A percentile compares a stretch with the other conserved stretches of the same genome.
Evolutionary conservation across 1,284 basidiomycete genomes (phyloP).

Genomic region (Cystobasidium sp.): DNA sequence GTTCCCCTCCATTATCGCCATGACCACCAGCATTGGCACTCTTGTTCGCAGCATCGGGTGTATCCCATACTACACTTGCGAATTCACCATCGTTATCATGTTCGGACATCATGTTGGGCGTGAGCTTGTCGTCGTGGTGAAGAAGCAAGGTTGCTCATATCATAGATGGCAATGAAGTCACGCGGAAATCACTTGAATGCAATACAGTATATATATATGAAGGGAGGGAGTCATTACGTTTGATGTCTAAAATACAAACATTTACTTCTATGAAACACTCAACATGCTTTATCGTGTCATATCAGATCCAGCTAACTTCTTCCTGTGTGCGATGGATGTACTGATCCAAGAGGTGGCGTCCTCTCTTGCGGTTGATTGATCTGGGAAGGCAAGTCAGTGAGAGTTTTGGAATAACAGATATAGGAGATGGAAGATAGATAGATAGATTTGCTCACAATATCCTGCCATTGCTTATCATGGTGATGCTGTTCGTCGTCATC

Average conservation of each 20-base stretch:
- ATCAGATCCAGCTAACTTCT: background rate
- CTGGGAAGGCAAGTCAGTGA: background rate
- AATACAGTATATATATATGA: too few relatives aligned
- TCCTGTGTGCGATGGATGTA: slow-evolving; percentile 28
- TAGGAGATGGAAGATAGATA: too few relatives aligned
- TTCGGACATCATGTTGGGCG: slow-evolving; percentile 34
- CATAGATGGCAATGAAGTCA: background rate
- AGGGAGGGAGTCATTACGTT: too few relatives aligned
- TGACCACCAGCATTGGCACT: background rate
- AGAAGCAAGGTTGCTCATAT: slow-evolving; percentile 5
- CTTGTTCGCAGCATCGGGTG: slow-evolving; percentile 22
- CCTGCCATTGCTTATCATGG: slow-evolving; percentile 29
- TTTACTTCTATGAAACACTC: too few relatives aligned
- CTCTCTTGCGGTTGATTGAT: slow-evolving; percentile 22
- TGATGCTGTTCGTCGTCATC: slow-evolving; percentile 16
- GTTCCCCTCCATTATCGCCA: background rate
- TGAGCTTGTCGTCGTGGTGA: background rate
- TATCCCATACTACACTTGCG: slow-evolving; percentile 40
- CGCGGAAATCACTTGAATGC: background rate
- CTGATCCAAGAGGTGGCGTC: slow-evolving; percentile 32
- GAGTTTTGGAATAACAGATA: too few relatives aligned
- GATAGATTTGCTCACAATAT: too few relatives aligned
- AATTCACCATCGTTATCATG: slow-evolving; percentile 35
- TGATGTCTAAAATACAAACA: too few relatives aligned
- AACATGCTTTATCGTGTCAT: too few relatives aligned